A percentile compares a stretch with the other conserved stretches of the same genome.
phyloP scores from a whole-genome alignment of 2,329 filamentous ascomycete species.

The Leptographium procerum region DNA sequence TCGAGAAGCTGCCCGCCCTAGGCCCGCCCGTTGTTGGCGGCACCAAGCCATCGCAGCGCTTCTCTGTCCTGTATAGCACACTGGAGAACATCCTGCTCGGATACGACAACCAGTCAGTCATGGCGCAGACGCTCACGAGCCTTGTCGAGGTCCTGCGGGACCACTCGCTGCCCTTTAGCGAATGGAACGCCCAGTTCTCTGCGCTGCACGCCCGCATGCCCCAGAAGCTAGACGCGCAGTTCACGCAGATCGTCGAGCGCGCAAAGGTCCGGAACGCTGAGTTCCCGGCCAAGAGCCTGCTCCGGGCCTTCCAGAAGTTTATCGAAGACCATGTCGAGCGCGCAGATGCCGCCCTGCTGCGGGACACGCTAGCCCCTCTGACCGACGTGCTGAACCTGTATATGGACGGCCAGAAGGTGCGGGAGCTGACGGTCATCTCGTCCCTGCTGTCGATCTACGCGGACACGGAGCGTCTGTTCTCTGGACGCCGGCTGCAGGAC shows the following conservation, averaged over 20 bases:
- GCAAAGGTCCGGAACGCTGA: conserved; percentile 67
- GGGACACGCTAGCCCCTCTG: conserved; percentile 62
- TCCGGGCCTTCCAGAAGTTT: conserved; percentile 78
- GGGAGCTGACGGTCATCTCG: conserved; percentile 76
- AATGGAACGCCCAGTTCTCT: conserved; percentile 93
- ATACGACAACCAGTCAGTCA: conserved; percentile 96
- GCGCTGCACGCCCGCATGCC: conserved; percentile 97
- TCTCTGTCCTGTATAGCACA: conserved; percentile 63
- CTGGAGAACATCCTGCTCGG: conserved; percentile 82
- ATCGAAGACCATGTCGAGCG: conserved; percentile 71
- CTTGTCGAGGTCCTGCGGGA: conserved; percentile 84
- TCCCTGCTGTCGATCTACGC: conserved; percentile 72
- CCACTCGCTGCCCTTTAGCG: conserved; percentile 84
- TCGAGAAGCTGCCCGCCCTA: conserved; percentile 78
- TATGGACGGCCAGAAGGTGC: conserved; percentile 75
- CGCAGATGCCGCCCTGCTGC: conserved; percentile 62
- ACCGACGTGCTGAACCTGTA: conserved; percentile 70
- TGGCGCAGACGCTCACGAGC: conserved; percentile 76
- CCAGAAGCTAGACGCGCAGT: conserved; percentile 72
- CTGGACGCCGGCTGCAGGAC: conserved; percentile 71
- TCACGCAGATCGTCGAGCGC: conserved; percentile 78
- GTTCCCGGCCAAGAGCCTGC: conserved; percentile 82
- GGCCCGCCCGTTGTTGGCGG: conserved; percentile 81
- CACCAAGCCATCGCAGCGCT: conserved; percentile 83
- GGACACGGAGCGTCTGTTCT: conserved; percentile 77